A percentile compares a stretch with the other conserved stretches of the same genome.
These are phyloP conservation scores for Deuterostichococcus epilithicus DNA, from an alignment of 139 green algal genomes.

Conservation along the genomic window DNA sequence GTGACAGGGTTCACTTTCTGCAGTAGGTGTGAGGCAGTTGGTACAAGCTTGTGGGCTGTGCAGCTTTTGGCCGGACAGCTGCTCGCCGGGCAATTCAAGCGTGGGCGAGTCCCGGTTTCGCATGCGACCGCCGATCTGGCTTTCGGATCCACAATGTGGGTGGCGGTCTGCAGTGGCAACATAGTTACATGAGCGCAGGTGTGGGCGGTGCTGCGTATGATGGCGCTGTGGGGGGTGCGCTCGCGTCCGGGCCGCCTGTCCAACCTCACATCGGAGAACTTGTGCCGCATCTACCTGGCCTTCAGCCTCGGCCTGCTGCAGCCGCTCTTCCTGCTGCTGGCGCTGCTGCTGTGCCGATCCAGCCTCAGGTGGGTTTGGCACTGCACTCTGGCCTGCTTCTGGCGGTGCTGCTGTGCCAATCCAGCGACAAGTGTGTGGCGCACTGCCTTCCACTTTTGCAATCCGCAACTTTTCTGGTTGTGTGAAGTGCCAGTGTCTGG, in stretches of 20 bases:
- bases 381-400: neutral
- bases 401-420: conserved; percentile 13
- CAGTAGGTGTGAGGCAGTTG: too few species aligned
- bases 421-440: conserved; percentile 5
- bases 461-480: neutral
- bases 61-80: too few species aligned
- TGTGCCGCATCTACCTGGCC: conserved; percentile 25
- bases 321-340: conserved; percentile 17
- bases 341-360: conserved; percentile 17
- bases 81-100: too few species aligned
- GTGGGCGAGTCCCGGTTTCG: too few species aligned
- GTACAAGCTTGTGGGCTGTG: too few species aligned
- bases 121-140: too few species aligned
- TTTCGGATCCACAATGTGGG: too few species aligned
- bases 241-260: too few species aligned
- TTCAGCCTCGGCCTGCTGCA: conserved; percentile 22
- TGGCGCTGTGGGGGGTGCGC: neutral
- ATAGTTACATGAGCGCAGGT: neutral
- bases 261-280: neutral
- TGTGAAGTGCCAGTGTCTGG: neutral
- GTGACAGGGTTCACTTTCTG: neutral
- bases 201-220: neutral
- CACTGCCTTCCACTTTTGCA: neutral
- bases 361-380: conserved; percentile 12
- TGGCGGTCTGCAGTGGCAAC: too few species aligned